Percentiles rank a stretch among this genome's conserved stretches.
Evolutionary conservation across 140 eudicot species (phyloP).

Genomic region (Senecio squalidus): DNA sequence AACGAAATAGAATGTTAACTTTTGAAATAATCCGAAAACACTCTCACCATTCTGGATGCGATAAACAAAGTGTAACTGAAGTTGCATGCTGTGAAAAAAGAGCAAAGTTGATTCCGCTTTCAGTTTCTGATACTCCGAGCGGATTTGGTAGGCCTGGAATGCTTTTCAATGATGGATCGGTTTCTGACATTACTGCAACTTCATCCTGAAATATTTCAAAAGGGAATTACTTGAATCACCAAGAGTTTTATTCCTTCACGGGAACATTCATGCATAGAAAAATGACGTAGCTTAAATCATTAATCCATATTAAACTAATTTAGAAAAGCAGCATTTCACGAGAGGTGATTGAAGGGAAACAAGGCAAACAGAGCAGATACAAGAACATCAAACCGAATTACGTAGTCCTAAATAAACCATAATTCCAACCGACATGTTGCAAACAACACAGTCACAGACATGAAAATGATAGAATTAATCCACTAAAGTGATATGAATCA

Average conservation of each 20-base stretch:
- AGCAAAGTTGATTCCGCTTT: conserved; percentile 82
- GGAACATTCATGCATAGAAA: neutral
- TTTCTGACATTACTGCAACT: conserved; percentile 39
- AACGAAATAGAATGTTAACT: neutral
- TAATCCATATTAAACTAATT: neutral
- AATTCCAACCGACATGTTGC: too few relatives aligned
- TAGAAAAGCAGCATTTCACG: neutral
- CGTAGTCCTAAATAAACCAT: too few relatives aligned
- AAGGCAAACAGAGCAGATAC: too few relatives aligned
- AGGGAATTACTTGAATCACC: neutral
- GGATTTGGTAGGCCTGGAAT: conserved; percentile 83
- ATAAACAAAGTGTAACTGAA: conserved; percentile 77
- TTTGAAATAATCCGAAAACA: neutral
- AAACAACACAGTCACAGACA: too few relatives aligned
- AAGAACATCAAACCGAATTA: too few relatives aligned
- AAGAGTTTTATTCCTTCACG: neutral
- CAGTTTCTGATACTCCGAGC: conserved; percentile 80
- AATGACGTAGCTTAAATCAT: neutral
- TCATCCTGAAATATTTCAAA: conserved; percentile 48
- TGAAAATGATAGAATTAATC: too few relatives aligned
- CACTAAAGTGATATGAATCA: too few relatives aligned
- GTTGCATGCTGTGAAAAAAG: conserved; percentile 86
- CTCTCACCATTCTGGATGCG: conserved; percentile 61
- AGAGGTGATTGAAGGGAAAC: too few relatives aligned
- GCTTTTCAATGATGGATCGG: conserved; percentile 35